A percentile compares a stretch with the other conserved stretches of the same genome.
Conservation (phyloP, 2,329 filamentous ascomycete species). For the Botryotinia calthae region DNA sequence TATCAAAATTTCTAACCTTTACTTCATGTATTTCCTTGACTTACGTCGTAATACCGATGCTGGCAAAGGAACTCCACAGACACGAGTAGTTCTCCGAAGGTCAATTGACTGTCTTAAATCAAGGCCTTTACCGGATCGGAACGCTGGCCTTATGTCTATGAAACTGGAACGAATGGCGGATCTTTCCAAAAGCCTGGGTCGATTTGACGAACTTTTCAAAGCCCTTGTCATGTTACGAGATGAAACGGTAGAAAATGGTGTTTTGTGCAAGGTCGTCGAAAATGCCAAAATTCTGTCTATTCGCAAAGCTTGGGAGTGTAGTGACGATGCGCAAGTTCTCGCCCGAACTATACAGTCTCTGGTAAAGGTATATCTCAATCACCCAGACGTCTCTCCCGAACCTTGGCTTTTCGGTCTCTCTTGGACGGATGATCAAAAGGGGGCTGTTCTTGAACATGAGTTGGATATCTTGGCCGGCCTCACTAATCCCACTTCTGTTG, state of each 20-base stretch:
- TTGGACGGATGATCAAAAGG: slow-evolving; percentile 49
- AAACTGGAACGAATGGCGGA: slow-evolving; percentile 69
- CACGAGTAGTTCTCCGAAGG: slow-evolving; percentile 56
- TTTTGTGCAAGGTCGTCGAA: slow-evolving; percentile 52
- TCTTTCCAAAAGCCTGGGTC: slow-evolving; percentile 52
- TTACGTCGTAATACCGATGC: slow-evolving; percentile 47
- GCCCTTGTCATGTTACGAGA: slow-evolving; percentile 61
- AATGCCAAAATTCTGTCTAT: slow-evolving; percentile 51
- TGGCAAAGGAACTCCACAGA: slow-evolving; percentile 44
- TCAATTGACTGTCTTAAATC: slow-evolving; percentile 62
- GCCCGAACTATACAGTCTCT: slow-evolving; percentile 59
- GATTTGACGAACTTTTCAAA: slow-evolving; percentile 55
- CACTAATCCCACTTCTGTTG: slow-evolving; percentile 21
- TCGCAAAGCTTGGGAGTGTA: slow-evolving; percentile 51
- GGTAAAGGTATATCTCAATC: slow-evolving; percentile 57
- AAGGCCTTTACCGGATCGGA: slow-evolving; percentile 53
- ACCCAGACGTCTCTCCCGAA: slow-evolving; percentile 56
- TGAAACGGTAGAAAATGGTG: slow-evolving; percentile 57
- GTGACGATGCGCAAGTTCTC: slow-evolving; percentile 50
- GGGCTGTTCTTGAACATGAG: slow-evolving; percentile 60
- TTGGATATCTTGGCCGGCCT: slow-evolving; percentile 45
- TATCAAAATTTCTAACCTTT: slow-evolving; percentile 69
- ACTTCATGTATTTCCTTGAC: slow-evolving; percentile 61
- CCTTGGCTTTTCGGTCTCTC: slow-evolving; percentile 33
- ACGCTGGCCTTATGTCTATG: slow-evolving; percentile 56